phyloP scores from a whole-genome alignment of 2,329 filamentous ascomycete species.

The Colletotrichum ledebouriae region DNA sequence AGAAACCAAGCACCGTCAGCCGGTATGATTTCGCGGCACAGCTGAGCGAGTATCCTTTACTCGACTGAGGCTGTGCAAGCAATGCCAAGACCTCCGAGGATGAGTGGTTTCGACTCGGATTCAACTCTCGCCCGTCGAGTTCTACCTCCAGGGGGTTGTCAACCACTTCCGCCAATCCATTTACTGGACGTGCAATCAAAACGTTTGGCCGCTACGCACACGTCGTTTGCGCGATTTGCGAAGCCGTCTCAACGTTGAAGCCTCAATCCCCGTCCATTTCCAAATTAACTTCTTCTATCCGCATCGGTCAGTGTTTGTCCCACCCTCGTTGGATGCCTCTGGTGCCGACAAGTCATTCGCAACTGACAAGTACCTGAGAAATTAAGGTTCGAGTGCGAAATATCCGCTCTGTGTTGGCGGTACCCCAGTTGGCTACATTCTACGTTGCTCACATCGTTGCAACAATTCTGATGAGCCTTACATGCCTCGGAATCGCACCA shows the following conservation, averaged over 20 bases:
- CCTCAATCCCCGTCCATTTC: constrained; percentile 31
- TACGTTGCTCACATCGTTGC: constrained; percentile 1
- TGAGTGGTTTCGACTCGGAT: constrained; percentile 37
- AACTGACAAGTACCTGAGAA: constrained; percentile 22
- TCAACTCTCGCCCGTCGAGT: constrained; percentile 30
- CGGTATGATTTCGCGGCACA: constrained; percentile 9
- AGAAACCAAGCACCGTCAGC: constrained; percentile 38
- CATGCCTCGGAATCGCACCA: constrained; percentile 30
- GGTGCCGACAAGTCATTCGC: not conserved
- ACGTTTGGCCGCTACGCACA: constrained; percentile 29
- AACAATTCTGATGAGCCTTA: constrained; percentile 13
- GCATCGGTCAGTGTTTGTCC: constrained; percentile 18
- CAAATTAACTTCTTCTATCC: constrained; percentile 27
- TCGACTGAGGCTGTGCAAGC: constrained; percentile 38
- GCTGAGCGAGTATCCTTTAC: not conserved
- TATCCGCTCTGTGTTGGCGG: constrained; percentile 11
- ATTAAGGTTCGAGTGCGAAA: constrained; percentile 31
- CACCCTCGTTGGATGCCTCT: constrained; percentile 22
- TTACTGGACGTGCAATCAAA: constrained; percentile 32
- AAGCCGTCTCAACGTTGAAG: constrained; percentile 25
- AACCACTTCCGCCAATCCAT: constrained; percentile 9
- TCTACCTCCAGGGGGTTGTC: constrained; percentile 11
- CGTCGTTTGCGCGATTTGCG: constrained; percentile 36
- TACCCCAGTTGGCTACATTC: constrained; percentile 8
- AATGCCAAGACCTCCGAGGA: constrained; percentile 39